Conservation (phyloP, 139 green algal species). For the Ulvella scutata region DNA sequence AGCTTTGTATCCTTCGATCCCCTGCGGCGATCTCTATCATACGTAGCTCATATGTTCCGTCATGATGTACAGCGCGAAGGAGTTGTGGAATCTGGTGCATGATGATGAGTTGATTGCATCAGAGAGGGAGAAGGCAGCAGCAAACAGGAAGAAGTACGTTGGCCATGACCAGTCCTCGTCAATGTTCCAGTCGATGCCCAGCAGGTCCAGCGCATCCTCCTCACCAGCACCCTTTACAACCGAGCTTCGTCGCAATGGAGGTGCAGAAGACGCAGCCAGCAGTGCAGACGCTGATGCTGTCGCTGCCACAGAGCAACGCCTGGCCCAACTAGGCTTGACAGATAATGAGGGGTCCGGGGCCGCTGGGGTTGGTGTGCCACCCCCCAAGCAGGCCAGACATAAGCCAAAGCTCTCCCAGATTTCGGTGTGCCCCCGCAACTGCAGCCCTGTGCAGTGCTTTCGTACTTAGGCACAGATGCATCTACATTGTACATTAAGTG, state of each 20-base stretch:
- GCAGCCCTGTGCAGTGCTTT: too few species aligned
- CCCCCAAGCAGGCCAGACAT: background rate
- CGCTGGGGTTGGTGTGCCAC: background rate
- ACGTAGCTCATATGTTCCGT: too few species aligned
- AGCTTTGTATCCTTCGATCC: too few species aligned
- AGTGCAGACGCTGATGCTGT: background rate
- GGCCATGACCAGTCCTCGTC: background rate
- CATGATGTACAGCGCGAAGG: background rate
- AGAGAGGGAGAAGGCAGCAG: background rate
- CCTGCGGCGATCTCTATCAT: too few species aligned
- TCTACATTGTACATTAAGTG: too few species aligned
- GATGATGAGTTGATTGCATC: background rate
- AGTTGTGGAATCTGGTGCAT: background rate
- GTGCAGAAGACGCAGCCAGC: too few species aligned
- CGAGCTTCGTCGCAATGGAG: too few species aligned
- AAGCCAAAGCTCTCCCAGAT: background rate
- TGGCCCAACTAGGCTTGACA: background rate
- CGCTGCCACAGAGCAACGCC: background rate
- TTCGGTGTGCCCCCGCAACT: background rate
- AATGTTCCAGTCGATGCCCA: too few species aligned
- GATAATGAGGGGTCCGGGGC: background rate
- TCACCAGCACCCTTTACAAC: too few species aligned
- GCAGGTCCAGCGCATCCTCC: too few species aligned
- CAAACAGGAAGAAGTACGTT: background rate
- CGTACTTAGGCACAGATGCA: too few species aligned